phyloP scores from a whole-genome alignment of 352 stramenopile genomes.

The Phytophthora macrochlamydospora region DNA sequence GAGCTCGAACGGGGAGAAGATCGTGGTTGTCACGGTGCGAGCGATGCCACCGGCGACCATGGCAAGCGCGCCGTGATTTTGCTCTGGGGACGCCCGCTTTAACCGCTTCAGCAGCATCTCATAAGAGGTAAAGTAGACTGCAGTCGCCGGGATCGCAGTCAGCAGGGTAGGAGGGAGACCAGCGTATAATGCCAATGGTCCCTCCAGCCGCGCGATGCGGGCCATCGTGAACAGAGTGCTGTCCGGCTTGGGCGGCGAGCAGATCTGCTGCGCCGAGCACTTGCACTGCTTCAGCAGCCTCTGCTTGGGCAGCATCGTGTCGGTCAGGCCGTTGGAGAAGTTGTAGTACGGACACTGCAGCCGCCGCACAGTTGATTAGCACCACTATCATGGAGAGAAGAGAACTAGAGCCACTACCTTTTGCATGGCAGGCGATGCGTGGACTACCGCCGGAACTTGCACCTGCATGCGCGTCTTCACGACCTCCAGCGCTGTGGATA shows the following conservation, averaged over 20 bases:
- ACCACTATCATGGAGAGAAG: background rate
- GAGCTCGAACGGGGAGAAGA: constrained; percentile 88
- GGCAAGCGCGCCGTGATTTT: constrained; percentile 45
- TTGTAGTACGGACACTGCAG: constrained; percentile 69
- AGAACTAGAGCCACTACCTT: constrained; percentile 32
- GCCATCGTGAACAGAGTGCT: constrained; percentile 71
- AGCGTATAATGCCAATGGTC: constrained; percentile 69
- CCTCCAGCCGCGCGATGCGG: constrained; percentile 67
- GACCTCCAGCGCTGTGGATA: constrained; percentile 71
- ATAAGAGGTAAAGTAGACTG: constrained; percentile 95
- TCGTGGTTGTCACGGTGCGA: constrained; percentile 55
- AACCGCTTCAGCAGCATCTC: constrained; percentile 67
- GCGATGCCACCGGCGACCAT: constrained; percentile 61
- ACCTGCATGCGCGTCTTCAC: constrained; percentile 86
- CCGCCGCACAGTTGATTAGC: constrained; percentile 2
- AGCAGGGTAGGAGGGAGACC: constrained; percentile 90
- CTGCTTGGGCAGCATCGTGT: constrained; percentile 80
- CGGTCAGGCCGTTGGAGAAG: constrained; percentile 84
- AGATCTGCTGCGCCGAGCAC: constrained; percentile 55
- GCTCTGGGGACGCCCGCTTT: constrained; percentile 42
- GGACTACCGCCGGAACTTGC: constrained; percentile 64
- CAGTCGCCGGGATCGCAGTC: constrained; percentile 93
- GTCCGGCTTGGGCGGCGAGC: constrained; percentile 34
- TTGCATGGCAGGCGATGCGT: constrained; percentile 48
- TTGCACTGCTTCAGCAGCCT: constrained; percentile 58